A percentile compares a stretch with the other conserved stretches of the same genome.
phyloP scores from a whole-genome alignment of 306 rosid species.

The Quercus dentata region DNA sequence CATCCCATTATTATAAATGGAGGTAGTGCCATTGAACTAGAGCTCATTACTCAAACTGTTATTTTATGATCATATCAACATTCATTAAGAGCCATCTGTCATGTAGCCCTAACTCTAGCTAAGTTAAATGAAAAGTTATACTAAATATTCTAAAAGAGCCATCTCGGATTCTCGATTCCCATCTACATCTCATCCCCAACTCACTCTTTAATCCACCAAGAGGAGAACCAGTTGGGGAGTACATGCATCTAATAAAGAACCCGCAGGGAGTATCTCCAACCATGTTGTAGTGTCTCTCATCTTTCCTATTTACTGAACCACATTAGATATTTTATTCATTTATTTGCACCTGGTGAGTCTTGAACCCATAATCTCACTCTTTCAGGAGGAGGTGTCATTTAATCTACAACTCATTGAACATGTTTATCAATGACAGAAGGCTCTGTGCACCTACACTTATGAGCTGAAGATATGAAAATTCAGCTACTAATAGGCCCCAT shows the following conservation, averaged over 20 bases:
- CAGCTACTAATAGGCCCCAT: neutral
- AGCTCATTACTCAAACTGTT: neutral
- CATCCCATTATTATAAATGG: too few species aligned
- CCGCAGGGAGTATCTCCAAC: neutral
- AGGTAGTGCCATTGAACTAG: too few species aligned
- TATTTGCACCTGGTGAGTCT: too few species aligned
- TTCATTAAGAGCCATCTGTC: neutral
- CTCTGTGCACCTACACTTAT: too few species aligned
- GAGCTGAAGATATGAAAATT: too few species aligned
- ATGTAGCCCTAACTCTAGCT: neutral
- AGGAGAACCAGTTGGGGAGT: neutral
- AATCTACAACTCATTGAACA: too few species aligned
- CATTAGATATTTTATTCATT: neutral
- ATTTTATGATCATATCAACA: neutral
- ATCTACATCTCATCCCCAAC: neutral
- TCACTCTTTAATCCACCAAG: neutral
- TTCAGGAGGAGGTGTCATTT: too few species aligned
- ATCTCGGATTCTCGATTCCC: neutral
- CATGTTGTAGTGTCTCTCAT: neutral
- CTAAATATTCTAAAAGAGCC: neutral
- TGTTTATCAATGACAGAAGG: too few species aligned
- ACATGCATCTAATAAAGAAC: neutral
- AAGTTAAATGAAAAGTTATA: neutral
- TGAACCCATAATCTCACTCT: too few species aligned
- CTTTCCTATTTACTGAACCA: neutral